Base-by-base conservation (phyloP, 495 filamentous ascomycete genomes). In the Penicillium steckii region DNA sequence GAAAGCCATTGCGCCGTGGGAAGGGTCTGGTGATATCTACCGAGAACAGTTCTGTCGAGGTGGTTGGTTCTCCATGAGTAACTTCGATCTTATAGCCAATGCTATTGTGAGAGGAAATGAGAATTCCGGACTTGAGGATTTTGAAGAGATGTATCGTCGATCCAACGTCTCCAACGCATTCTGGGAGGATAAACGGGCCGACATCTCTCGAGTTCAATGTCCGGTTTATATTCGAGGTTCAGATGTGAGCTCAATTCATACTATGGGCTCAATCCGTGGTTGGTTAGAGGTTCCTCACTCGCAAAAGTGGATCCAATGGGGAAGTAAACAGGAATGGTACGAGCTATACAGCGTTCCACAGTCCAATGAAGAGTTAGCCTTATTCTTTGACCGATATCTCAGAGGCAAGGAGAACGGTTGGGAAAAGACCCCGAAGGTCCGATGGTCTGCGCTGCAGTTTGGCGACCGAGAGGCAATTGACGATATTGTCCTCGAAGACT, bases 1-100 rank as follows among this genome's bases (percentile, higher is more conserved):
- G 7, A 68, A 69, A 19, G 70, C 70, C 0, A 75, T 78, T 38
- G 68, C 75, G 1, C 76, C 75, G 1, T 78, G 75, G 76, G 75
- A 78, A 51, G 74, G 71, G 0, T 68, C 55, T 37, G 60, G 59
- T 3, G 75, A 78, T 55, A 52, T 75, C n/a, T 80, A 74, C 45
- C 67, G 73, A 9, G 73, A 77, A 18, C 62, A 64, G 8, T 57
- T 71, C 32, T 59, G 58, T 15, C 57, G 68, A 0, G 73, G 74
- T 7, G 72, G 71, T 59, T 41, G 38, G 38, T 41, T 41, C 38
- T 41, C 38, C 18, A 50, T 56, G 19, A 33, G 64, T 56, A 59
- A 44, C 15, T 43, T 44, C 18, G 53, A 56, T 30, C 41, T 56
- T 38, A 61, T 65, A 15, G 67, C 61, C 42, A 61, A 69, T 22